A percentile compares a stretch with the other conserved stretches of the same genome.
These are phyloP conservation scores for Podaxis pistillaris DNA, from an alignment of 768 basidiomycete species.

Conservation along the genomic window DNA sequence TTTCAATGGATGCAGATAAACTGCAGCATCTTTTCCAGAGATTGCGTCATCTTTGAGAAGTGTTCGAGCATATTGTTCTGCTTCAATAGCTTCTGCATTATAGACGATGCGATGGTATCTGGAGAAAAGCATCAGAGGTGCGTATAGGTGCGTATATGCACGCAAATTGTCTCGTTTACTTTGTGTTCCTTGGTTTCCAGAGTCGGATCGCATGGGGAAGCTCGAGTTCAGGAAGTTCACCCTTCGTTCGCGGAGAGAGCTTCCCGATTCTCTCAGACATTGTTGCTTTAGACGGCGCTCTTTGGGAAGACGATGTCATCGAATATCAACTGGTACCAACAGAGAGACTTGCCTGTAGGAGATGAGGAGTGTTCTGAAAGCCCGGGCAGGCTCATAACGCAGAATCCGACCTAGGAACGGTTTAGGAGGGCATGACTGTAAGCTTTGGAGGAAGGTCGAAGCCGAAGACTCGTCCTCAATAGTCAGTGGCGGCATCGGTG, in stretches of 20 bases:
- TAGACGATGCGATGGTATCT: conserved; percentile 49
- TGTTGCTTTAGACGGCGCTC: neutral
- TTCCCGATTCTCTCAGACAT: conserved; percentile 18
- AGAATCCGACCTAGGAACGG: conserved; percentile 71
- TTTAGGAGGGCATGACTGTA: conserved; percentile 53
- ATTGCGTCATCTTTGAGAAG: conserved; percentile 19
- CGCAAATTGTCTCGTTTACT: conserved; percentile 33
- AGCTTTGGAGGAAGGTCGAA: conserved; percentile 53
- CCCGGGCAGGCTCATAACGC: conserved; percentile 77
- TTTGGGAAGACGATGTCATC: neutral
- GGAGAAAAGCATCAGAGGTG: neutral
- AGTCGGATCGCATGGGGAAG: conserved; percentile 63
- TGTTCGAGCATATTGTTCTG: conserved; percentile 31
- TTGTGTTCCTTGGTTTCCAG: conserved; percentile 49
- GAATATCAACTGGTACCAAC: conserved; percentile 6
- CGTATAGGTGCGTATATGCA: neutral
- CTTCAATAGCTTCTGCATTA: conserved; percentile 52
- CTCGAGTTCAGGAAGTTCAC: conserved; percentile 35
- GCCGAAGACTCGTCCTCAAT: conserved; percentile 58
- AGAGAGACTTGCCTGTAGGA: conserved; percentile 60
- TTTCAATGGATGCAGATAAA: conserved; percentile 56
- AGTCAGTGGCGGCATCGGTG: conserved; percentile 17
- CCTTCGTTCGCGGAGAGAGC: conserved; percentile 37
- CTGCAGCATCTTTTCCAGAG: conserved; percentile 23
- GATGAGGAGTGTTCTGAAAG: conserved; percentile 69